Evolutionary conservation across 768 basidiomycete genomes (phyloP).

Genomic region (Udeniomyces megalosporus): DNA sequence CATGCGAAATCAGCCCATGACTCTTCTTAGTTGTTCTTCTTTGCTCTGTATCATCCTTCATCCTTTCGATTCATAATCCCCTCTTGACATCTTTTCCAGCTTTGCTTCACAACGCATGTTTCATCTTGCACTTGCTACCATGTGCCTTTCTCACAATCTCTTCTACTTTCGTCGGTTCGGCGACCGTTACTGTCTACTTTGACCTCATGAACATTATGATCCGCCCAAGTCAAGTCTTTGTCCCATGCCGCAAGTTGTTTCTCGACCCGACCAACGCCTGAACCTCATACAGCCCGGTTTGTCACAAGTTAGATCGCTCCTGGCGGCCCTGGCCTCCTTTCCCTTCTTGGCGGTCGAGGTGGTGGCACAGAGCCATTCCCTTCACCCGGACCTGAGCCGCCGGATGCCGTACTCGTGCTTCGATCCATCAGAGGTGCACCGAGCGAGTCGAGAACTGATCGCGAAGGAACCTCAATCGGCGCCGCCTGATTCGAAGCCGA

Average conservation of each 20-base stretch:
- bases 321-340: neutral
- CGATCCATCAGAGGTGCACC: neutral
- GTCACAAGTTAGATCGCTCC: neutral
- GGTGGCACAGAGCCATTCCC: neutral
- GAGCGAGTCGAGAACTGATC: neutral
- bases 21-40: neutral
- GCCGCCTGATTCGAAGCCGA: neutral
- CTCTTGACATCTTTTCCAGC: neutral
- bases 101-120: too few relatives aligned
- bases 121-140: too few relatives aligned
- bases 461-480: neutral
- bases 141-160: too few relatives aligned
- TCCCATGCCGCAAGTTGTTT: neutral
- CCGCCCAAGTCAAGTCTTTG: neutral
- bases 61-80: neutral
- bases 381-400: neutral
- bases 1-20: too few relatives aligned
- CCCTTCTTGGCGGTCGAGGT: slow-evolving; percentile 7
- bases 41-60: neutral
- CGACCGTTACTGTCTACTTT: too few relatives aligned
- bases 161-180: too few relatives aligned
- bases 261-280: too few relatives aligned
- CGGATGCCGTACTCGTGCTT: neutral
- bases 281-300: too few relatives aligned
- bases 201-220: too few relatives aligned